Base-by-base conservation (phyloP, 768 basidiomycete species). In the Cubamyces lactineus region DNA sequence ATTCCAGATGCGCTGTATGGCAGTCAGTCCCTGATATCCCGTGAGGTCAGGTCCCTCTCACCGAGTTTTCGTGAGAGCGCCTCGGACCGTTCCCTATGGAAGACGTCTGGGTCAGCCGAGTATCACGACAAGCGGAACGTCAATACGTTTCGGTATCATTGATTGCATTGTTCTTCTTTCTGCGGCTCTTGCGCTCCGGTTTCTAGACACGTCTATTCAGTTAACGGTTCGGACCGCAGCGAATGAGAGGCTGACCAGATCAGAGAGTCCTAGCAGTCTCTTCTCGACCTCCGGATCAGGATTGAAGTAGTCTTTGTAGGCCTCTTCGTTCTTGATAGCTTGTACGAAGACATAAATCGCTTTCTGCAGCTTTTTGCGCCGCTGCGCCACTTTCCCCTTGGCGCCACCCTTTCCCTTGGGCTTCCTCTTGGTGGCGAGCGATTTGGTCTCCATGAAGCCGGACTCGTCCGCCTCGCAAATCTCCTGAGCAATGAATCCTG, bases 251-350 rank as follows among this genome's bases (percentile, higher is more conserved):
- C 82, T 34, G 43, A 88, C 88, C 78, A 82, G 68, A 68, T 86
- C 79, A 41, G 79, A 74, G 30, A 92, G 67, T n/a, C 84, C 87
- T 42, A 92, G 72, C 55, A 91, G 71, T 26, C 78, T 79, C 67
- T 76, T 83, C 74, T 91, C 89, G 40, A 84, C 80, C 24, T 81
- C 77, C 8, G 77, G 77, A 59, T 83, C 79, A 39, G 87, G 85
- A 59, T 84, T 78, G 74, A 93, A 93, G 69, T 92, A 91, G 67
- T 91, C 83, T 39, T 74, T 68, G 71, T 91, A 92, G 56, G 74
- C 78, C 46, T 75, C 62, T 11, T 78, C 78, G 45, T 73, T 72
- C 50, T 79, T 76, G 40, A 80, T 79, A 11, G 78, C 71, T 41
- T 71, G 74, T 58, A 88, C 80, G 72, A 91, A 90, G 13, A 79